A percentile compares a stretch with the other conserved stretches of the same genome.
phyloP scores from a whole-genome alignment of 2,329 filamentous ascomycete genomes.

The Fusarium sp. region DNA sequence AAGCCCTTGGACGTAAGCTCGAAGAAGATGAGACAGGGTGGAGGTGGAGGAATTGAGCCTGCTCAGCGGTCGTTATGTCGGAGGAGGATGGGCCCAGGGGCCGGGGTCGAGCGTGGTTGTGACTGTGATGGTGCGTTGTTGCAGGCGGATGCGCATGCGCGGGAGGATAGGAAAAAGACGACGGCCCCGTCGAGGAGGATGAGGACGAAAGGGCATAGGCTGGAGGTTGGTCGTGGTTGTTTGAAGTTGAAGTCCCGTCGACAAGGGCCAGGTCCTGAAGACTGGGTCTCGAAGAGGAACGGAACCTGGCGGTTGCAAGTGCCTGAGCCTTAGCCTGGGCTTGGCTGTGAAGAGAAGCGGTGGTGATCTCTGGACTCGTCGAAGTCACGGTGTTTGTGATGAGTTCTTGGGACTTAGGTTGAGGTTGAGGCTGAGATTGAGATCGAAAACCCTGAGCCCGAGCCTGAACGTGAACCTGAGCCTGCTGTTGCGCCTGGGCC shows the following conservation, averaged over 20 bases:
- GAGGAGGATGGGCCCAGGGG: conserved; percentile 43
- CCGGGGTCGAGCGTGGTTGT: conserved; percentile 34
- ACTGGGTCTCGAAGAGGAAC: conserved; percentile 41
- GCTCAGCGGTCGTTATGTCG: conserved; percentile 34
- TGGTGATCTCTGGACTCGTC: conserved; percentile 13
- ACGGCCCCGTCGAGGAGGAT: conserved; percentile 33
- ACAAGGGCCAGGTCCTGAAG: conserved; percentile 38
- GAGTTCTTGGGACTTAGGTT: conserved; percentile 29
- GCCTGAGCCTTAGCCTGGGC: conserved; percentile 18
- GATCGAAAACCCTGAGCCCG: conserved; percentile 28
- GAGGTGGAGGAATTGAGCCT: conserved; percentile 41
- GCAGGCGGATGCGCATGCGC: conserved; percentile 18
- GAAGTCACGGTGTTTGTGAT: conserved; percentile 4
- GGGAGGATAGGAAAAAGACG: conserved; percentile 40
- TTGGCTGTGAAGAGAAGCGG: conserved; percentile 8
- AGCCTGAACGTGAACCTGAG: conserved; percentile 12
- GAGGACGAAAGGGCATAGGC: conserved; percentile 36
- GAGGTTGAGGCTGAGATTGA: conserved; percentile 32
- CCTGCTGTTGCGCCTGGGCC: conserved; percentile 25
- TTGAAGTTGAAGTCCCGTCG: conserved; percentile 26
- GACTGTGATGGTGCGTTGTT: conserved; percentile 23
- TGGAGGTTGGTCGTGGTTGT: conserved; percentile 27
- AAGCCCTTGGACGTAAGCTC: conserved; percentile 43
- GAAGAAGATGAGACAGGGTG: conserved; percentile 38
- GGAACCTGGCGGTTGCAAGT: conserved; percentile 37